Evolutionary conservation across 768 basidiomycete genomes (phyloP).

Genomic region (Cystoderma amianthinum): DNA sequence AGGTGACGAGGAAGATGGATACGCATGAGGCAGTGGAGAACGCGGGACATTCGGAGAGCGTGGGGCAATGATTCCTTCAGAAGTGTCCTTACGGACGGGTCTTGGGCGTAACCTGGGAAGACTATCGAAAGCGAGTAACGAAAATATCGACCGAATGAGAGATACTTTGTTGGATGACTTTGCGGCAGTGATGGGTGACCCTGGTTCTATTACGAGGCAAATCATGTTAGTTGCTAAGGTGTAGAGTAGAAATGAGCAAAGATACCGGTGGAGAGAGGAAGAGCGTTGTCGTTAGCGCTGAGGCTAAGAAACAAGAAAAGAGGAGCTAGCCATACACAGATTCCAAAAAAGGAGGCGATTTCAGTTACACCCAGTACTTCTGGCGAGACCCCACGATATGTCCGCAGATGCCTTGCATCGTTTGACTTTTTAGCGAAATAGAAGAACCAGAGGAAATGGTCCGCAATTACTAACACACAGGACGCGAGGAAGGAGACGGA

Average conservation of each 20-base stretch:
- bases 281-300: conserved; percentile 94
- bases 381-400: conserved; percentile 33
- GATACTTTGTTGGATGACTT: conserved; percentile 37
- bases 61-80: conserved; percentile 70
- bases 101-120: conserved; percentile 36
- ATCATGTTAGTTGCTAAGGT: conserved; percentile 1
- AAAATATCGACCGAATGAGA: conserved; percentile 62
- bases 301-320: conserved; percentile 93
- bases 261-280: conserved; percentile 64
- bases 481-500: conserved; percentile 82
- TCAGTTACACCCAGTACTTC: conserved; percentile 52
- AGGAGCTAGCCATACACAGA: conserved; percentile 86
- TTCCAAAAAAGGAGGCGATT: conserved; percentile 77
- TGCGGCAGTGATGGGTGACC: conserved; percentile 28
- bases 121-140: conserved; percentile 34
- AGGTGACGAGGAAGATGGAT: conserved; percentile 18
- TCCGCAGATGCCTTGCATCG: conserved; percentile 48
- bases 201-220: conserved; percentile 24
- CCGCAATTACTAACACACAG: conserved; percentile 74
- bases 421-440: conserved; percentile 76
- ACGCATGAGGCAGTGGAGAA: conserved; percentile 21
- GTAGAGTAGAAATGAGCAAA: conserved; percentile 1
- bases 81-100: conserved; percentile 34
- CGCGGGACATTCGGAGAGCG: conserved; percentile 36
- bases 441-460: conserved; percentile 98